A percentile compares a stretch with the other conserved stretches of the same genome.
Conservation (phyloP, 306 rosid species). For the Sechiopsis laciniata region DNA sequence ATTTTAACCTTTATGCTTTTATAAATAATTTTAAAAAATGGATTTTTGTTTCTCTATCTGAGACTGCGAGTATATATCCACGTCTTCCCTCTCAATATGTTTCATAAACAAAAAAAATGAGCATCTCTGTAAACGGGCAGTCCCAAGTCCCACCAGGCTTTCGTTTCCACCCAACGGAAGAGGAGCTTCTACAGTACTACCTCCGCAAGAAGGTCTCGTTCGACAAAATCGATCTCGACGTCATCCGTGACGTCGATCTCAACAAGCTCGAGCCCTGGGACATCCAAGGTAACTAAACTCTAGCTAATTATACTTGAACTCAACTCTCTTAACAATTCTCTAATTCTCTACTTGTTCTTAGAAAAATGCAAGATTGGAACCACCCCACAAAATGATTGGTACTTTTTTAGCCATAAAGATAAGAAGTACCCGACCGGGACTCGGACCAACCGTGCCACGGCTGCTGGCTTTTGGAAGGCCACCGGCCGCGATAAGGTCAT, state of each 20-base stretch:
- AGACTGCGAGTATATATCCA: not conserved
- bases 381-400: constrained; percentile 94
- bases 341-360: no score
- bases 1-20: no score
- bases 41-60: not conserved
- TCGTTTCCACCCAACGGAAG: constrained; percentile 84
- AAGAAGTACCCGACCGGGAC: constrained; percentile 97
- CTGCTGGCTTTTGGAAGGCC: constrained; percentile 96
- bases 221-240: constrained; percentile 76
- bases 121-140: constrained; percentile 79
- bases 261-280: constrained; percentile 99
- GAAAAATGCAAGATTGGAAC: constrained; percentile 92
- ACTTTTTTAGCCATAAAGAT: constrained; percentile 92
- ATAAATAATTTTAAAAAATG: no score
- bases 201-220: constrained; percentile 68
- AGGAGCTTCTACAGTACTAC: constrained; percentile 81
- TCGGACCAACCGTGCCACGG: constrained; percentile 80
- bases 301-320: no score
- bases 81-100: not conserved
- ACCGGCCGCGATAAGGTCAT: constrained; percentile 91
- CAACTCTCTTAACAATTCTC: no score
- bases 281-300: constrained; percentile 84
- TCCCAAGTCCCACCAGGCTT: constrained; percentile 92
- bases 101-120: constrained; percentile 34
- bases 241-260: constrained; percentile 87